Evolutionary conservation across 495 filamentous ascomycete genomes (phyloP).

Genomic region (Pyrenula massariospora): DNA sequence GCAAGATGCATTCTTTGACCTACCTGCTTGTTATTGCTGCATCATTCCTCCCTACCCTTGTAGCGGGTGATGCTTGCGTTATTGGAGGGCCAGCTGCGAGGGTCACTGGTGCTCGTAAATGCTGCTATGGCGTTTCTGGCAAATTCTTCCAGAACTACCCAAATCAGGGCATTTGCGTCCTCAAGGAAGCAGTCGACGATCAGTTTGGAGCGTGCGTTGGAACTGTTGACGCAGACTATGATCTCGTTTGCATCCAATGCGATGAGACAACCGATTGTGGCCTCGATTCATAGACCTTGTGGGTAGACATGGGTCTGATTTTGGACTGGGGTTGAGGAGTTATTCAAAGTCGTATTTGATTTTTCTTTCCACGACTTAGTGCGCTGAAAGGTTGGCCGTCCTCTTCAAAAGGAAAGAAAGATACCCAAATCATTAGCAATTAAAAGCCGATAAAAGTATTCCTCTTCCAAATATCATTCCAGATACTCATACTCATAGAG

Average conservation of each 20-base stretch:
- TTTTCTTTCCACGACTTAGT: too few species aligned
- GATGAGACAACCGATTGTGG: background rate
- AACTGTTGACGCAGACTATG: background rate
- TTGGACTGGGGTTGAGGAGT: too few species aligned
- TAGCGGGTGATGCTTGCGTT: background rate
- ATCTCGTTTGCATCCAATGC: background rate
- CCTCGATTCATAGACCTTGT: too few species aligned
- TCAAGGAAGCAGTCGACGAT: background rate
- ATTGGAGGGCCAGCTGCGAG: background rate
- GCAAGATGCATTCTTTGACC: background rate
- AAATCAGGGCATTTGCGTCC: background rate
- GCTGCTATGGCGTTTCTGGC: background rate
- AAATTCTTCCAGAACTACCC: background rate
- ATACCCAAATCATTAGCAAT: too few species aligned
- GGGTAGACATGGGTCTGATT: too few species aligned
- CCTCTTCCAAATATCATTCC: too few species aligned
- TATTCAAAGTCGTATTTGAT: too few species aligned
- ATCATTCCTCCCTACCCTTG: background rate
- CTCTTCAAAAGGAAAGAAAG: too few species aligned
- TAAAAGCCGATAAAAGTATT: too few species aligned
- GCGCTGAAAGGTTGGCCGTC: too few species aligned
- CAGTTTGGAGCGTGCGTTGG: background rate
- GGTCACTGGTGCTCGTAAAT: background rate
- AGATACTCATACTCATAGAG: too few species aligned
- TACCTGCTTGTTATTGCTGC: background rate